Evolutionary conservation across 1,139 yeast genomes (phyloP).

Genomic region (Yamadazyma oceani): DNA sequence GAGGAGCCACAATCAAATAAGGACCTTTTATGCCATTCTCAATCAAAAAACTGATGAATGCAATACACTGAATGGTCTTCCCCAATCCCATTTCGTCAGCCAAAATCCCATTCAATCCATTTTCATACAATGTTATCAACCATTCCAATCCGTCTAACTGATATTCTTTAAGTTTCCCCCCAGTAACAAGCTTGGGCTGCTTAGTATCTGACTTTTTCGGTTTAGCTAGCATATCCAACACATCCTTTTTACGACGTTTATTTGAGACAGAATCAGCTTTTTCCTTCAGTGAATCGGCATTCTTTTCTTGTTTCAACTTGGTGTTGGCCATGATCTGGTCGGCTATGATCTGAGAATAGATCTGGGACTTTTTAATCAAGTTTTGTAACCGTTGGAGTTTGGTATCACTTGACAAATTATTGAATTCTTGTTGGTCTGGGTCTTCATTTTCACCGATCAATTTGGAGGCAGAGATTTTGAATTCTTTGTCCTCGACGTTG

Average conservation of each 20-base stretch:
- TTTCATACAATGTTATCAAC: constrained; percentile 84
- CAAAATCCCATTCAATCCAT: constrained; percentile 89
- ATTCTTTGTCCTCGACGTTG: neutral
- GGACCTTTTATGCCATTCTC: constrained; percentile 86
- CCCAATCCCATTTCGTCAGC: constrained; percentile 99
- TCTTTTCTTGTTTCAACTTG: constrained; percentile 11
- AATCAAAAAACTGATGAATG: constrained; percentile 70
- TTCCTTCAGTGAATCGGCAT: constrained; percentile 1
- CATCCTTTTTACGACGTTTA: constrained; percentile 12
- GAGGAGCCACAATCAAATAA: constrained; percentile 81
- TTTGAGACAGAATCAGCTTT: neutral
- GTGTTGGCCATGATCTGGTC: constrained; percentile 60
- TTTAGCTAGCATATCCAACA: constrained; percentile 17
- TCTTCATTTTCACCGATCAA: constrained; percentile 2
- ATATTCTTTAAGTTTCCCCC: constrained; percentile 73
- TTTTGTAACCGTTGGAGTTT: constrained; percentile 66
- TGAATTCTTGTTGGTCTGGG: constrained; percentile 40
- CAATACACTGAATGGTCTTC: constrained; percentile 83
- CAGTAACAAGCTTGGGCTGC: constrained; percentile 69
- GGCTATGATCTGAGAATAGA: constrained; percentile 80
- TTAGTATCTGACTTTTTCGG: constrained; percentile 21
- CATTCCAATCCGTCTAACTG: constrained; percentile 91
- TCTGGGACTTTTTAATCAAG: constrained; percentile 77
- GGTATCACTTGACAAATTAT: constrained; percentile 33
- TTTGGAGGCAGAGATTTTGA: constrained; percentile 1